Evolutionary conservation across 2,329 filamentous ascomycete species (phyloP), one percentile per base, ranked within the genome.

Genomic region (Lecanicillium sp.): DNA sequence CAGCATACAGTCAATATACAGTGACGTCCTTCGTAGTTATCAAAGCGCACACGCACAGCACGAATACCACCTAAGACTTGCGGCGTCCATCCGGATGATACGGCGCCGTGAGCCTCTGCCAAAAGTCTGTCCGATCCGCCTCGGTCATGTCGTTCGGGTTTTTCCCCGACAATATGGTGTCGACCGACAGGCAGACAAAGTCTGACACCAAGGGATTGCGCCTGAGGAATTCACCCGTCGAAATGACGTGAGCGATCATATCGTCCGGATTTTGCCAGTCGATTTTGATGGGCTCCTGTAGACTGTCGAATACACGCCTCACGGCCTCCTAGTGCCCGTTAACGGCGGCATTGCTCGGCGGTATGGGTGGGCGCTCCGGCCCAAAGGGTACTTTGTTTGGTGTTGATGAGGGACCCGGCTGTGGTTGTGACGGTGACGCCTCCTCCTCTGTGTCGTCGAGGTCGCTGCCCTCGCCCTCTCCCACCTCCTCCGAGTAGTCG

Each of bases 401-500:
- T 6, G 5, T 48, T 17, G 45, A 19, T 19, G 38, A 68, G 33
- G 63, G 60, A 37, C 52, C 59, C 41, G 62, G 61, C 39, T 65
- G 60, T 48, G 58, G 55, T 27, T 30, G 32, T 26, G 29, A 15
- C 11, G 32, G 24, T 10, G 45, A 12, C 38, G 63, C 55, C 54
- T 77, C 74, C 54, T 77, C 75, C 56, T 78, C 75, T 20, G 71
- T 77, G 48, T 77, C 73, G 48, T 73, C 75, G 55, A 84, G 78
- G 51, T 81, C 79, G 54, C 81, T 81, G 54, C 75, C 81, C 7
- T 74, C 79, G 42, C 81, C 79, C 43, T 81, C 79, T 23, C 81
- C 77, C 26, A 78, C 72, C n/a, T 75, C 79, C 35, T 79, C 76
- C n/a, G 75, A 77, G 57, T 83, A 83, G 53, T 84, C 82, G 58